phyloP scores from a whole-genome alignment of 768 basidiomycete genomes.

The Lactifluus subvellereus region DNA sequence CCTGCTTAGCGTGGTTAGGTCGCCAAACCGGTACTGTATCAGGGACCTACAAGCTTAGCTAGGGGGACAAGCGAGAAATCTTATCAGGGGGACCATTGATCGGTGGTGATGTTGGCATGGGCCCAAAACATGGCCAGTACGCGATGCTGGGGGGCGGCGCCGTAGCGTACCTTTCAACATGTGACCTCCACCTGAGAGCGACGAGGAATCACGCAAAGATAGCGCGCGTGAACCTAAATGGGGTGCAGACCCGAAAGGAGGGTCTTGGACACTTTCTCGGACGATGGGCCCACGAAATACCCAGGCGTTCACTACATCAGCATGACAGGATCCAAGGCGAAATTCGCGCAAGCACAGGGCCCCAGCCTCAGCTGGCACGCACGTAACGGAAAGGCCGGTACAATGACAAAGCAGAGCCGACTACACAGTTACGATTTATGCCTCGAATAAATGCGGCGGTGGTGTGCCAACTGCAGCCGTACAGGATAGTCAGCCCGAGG shows the following conservation, averaged over 20 bases:
- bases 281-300: not conserved
- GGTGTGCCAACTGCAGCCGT: not conserved
- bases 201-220: not conserved
- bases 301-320: not conserved
- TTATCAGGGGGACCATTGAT: not conserved
- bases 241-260: not conserved
- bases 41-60: not conserved
- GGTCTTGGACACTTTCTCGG: not conserved
- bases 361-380: not conserved
- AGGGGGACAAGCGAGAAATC: not conserved
- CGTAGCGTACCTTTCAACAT: not conserved
- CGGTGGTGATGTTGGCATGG: not conserved
- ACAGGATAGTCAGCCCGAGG: not conserved
- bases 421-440: not conserved
- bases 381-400: not conserved
- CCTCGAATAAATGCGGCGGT: not conserved
- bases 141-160: slow-evolving; percentile 12
- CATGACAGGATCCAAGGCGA: not conserved
- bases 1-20: not conserved
- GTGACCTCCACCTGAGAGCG: not conserved
- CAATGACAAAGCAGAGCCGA: not conserved
- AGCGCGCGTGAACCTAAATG: not conserved
- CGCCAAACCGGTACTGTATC: not conserved
- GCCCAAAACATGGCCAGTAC: not conserved
- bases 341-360: slow-evolving; percentile 4